Base-by-base conservation (phyloP, 1,284 basidiomycete genomes). In the Phellopilus nigrolimitatus region DNA sequence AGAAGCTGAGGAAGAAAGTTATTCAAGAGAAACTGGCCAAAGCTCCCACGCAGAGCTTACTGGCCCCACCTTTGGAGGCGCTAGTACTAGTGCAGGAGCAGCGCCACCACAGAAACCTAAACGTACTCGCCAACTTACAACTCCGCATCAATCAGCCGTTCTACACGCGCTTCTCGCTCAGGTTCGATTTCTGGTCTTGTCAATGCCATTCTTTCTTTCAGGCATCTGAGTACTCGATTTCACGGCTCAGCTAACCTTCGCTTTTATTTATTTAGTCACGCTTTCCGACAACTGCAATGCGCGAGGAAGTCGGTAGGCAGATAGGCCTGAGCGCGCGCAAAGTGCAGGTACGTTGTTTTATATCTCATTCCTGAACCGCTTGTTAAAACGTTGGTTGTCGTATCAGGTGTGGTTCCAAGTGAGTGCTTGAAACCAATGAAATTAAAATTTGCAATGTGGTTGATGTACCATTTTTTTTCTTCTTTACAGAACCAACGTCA, bases 401-500 rank as follows among this genome's bases (percentile, higher is more conserved):
- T 49, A 56, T 51, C 61, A 90, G 87, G 88, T 90, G 57, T 90
- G 87, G 87, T 90, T 90, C 66, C 87, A 90, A 76, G 87, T 84
- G 61, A 62, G 78, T 66, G 12, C 38, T 17, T 10, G 17, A 15
- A 48, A 30, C 9, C 21, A 5, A 12, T 25, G 19, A 24, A 5
- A 10, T 28, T 15, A 38, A 21, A 15, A 30, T 33, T 12, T 25
- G 19, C 6, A 27, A 39, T 39, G 25, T 25, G 21, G 12, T 24
- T 52, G 31, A 38, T 47, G 37, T n/a, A 48, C 31, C 19, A 10
- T n/a, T 4, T 12, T 22, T 17, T 24, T 47, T 33, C 12, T 30
- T 38, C 3, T 25, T 10, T 15, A 22, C 15, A 56, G 54, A 56
- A 56, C 34, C 54, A 56, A 39, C 50, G 54, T 5, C 54, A 56